Evolutionary conservation across 2,329 filamentous ascomycete genomes (phyloP), one percentile per base, ranked within the genome.

Genomic region (Colletotrichum acutatum): DNA sequence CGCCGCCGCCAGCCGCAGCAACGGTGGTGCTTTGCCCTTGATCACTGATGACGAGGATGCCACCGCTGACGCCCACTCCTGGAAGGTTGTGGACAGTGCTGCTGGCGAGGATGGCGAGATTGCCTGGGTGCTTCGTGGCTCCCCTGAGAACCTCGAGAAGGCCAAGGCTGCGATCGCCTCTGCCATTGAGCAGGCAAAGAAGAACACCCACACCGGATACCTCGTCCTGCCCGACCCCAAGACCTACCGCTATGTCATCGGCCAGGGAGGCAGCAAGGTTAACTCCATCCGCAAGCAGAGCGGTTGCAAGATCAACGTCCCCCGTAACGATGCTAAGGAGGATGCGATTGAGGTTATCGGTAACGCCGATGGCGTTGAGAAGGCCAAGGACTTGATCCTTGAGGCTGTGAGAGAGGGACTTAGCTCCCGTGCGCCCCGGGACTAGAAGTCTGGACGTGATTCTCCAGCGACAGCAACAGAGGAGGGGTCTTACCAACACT

Each of bases 341-440:
- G 95, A 98, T 83, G 94, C 96, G 4, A 98, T 99, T 80, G 95
- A 98, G 85, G 93, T 99, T 78, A 87, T 93, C 46, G 97, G 97
- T 52, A 90, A 88, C 68, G 90, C 90, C 79, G 93, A 95, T 19
- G 95, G 94, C 14, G 91, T 97, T 49, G 94, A 98, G 83, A 89
- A 93, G 82, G 97, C 97, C 62, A 95, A 93, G 85, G 92, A 97
- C 72, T 87, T 97, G 81, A 98, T 99, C 74, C 85, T 99, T 74
- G 91, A 94, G 73, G 94, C 95, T 75, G 93, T 98, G 12, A 88
- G 89, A 66, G 90, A 92, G 69, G 92, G 90, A 30, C 75, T 82
- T 54, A 82, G 77, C 77, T 67, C 72, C 26, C 72, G 74, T 28
- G 57, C 53, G 49, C 49, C 71, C 66, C 71, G 66, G 16, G 71